Percentiles rank a stretch among this genome's conserved stretches.
Conservation (phyloP, 2,329 filamentous ascomycete genomes). For the Fusarium nanum region DNA sequence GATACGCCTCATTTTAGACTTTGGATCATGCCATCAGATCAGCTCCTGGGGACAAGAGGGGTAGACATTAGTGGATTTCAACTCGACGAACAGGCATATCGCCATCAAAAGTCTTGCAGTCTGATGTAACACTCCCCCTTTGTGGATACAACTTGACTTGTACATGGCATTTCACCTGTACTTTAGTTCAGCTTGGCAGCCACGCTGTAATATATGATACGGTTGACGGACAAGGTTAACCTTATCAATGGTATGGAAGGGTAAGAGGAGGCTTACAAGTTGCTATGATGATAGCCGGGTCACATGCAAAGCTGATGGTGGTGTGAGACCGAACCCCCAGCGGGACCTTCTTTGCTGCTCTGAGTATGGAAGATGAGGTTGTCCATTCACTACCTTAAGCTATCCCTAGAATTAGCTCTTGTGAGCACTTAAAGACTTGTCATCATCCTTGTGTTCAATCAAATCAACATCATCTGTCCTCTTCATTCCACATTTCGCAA, state of each 20-base stretch:
- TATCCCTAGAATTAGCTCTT: neutral
- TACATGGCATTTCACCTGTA: no score
- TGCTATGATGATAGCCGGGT: neutral
- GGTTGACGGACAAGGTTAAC: no score
- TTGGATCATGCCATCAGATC: no score
- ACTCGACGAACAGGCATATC: neutral
- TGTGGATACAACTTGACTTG: no score
- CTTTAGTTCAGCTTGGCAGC: no score
- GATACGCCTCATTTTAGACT: no score
- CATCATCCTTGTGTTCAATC: neutral
- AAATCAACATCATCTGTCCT: no score
- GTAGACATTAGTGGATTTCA: neutral
- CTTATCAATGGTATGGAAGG: no score
- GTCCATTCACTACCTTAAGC: neutral
- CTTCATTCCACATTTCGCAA: no score
- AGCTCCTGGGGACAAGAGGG: no score
- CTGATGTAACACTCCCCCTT: neutral
- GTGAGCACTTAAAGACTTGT: neutral
- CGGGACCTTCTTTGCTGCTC: neutral
- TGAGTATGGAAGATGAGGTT: neutral
- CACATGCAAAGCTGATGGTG: neutral
- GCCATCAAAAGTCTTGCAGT: neutral
- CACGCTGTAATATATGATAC: no score
- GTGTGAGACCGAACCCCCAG: neutral
- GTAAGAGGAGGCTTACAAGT: neutral